Evolutionary conservation across 2,329 filamentous ascomycete genomes (phyloP), one percentile per base, ranked within the genome.

Genomic region (Diaporthe amygdali): DNA sequence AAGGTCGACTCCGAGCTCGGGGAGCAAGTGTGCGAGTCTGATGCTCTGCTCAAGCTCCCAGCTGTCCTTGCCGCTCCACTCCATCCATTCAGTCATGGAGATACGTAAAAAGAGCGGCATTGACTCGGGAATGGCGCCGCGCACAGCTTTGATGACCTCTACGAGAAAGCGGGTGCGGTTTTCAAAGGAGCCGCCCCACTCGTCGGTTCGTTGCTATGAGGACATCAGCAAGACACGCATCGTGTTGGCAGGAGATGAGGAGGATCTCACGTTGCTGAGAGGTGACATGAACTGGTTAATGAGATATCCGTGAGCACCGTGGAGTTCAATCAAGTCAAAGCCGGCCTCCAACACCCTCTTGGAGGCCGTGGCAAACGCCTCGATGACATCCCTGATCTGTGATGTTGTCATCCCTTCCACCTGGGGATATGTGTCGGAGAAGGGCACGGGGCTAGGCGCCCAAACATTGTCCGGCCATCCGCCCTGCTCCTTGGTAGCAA

Each of bases 11-110:
- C 95, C 95, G 15, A 87, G 84, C 0, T 87, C 88, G 0, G 93
- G 92, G 1, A 98, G 87, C 12, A 92, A 83, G 78, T 89, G 87
- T 17, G 94, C 93, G 3, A 96, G 88, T 68, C 82, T 84, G 73
- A 93, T 88, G 71, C 81, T 93, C 74, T 95, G 88, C 52, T 91
- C 87, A n/a, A 92, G 76, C 5, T 89, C 91, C 94, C 94, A 97
- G 30, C 83, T 86, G 8, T 83, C 81, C 74, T 82, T 75, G 63
- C 76, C 80, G 7, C 78, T 74, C 76, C 79, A 78, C 74, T 91
- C 87, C 81, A 90, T 86, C 88, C 89, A 91, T 75, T 92, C 90
- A 7, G 89, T 91, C 5, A 84, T 86, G n/a, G 88, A 90, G 74
- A 92, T 84, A 68, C 90, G 85, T 32, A 91, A 76, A 75, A 90